Evolutionary conservation across 1,284 basidiomycete species (phyloP).

Genomic region (Microbotryum lychnidis-dioicae): DNA sequence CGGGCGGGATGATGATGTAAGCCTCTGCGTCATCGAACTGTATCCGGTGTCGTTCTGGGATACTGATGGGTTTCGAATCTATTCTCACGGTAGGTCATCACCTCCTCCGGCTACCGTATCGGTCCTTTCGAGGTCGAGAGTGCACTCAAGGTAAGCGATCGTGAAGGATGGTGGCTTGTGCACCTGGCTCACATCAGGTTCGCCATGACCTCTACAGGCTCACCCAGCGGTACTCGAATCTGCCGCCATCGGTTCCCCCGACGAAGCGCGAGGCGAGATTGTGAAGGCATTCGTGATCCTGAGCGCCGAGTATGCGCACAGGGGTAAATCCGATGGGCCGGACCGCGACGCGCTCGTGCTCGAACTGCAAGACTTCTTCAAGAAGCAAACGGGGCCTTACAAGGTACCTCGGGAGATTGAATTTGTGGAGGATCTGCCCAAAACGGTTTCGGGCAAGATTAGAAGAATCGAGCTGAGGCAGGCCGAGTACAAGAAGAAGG

Average conservation of each 20-base stretch:
- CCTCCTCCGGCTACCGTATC: constrained; percentile 19
- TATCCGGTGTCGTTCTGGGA: too few species aligned
- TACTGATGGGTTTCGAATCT: too few species aligned
- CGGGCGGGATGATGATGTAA: constrained; percentile 25
- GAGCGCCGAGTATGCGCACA: constrained; percentile 13
- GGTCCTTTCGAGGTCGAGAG: constrained; percentile 31
- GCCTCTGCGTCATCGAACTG: neutral
- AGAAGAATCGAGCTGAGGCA: constrained; percentile 20
- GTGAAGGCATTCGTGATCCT: constrained; percentile 29
- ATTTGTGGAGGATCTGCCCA: constrained; percentile 21
- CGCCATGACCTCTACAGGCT: neutral
- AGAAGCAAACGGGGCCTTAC: constrained; percentile 25
- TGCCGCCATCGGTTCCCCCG: constrained; percentile 27
- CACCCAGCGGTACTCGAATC: constrained; percentile 30
- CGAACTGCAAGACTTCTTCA: constrained; percentile 22
- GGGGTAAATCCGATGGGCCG: neutral
- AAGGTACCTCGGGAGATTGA: constrained; percentile 28
- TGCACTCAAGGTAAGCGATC: constrained; percentile 16
- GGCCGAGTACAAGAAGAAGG: constrained; percentile 23
- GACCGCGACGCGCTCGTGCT: constrained; percentile 8
- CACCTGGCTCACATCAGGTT: neutral
- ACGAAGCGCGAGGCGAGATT: constrained; percentile 18
- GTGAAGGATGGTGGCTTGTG: neutral
- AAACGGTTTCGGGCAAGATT: constrained; percentile 28
- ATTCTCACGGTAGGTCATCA: constrained; percentile 16